Conservation (phyloP, 2,329 filamentous ascomycete genomes). For the Curvularia hawaiiensis region DNA sequence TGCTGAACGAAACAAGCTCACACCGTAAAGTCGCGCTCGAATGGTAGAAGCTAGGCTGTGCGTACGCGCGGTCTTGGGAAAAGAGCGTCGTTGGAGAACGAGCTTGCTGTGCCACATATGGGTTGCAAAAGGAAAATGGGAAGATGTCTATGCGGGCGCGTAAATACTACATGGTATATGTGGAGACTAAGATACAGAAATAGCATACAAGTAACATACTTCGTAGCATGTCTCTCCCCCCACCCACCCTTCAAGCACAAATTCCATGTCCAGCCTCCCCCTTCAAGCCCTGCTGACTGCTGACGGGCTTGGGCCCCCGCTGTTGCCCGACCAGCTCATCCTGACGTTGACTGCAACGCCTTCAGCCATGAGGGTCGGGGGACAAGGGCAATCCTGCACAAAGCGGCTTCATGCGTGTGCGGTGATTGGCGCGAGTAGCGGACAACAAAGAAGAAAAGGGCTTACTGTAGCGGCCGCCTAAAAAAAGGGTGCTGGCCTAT, state of each 20-base stretch:
- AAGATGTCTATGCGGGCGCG: neutral
- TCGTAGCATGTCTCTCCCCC: neutral
- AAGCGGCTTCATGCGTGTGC: neutral
- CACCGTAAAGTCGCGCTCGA: neutral
- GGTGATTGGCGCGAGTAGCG: constrained; percentile 7
- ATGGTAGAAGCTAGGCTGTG: neutral
- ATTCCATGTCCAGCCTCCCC: constrained; percentile 3
- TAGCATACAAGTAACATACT: neutral
- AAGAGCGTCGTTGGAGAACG: neutral
- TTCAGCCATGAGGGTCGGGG: neutral
- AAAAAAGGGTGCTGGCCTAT: constrained; percentile 7
- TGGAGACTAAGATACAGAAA: constrained; percentile 1
- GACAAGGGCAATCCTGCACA: constrained; percentile 8
- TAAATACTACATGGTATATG: neutral
- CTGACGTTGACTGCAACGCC: neutral
- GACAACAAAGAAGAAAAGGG: constrained; percentile 7
- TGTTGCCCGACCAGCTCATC: constrained; percentile 1
- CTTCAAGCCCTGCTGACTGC: constrained; percentile 5
- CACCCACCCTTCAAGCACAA: neutral
- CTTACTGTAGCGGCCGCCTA: constrained; percentile 2
- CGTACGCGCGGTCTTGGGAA: neutral
- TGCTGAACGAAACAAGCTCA: neutral
- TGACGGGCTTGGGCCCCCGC: constrained; percentile 2
- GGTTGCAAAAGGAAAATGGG: neutral
- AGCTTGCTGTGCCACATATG: neutral